A percentile compares a stretch with the other conserved stretches of the same genome.
Conservation (phyloP, 2,329 filamentous ascomycete genomes). For the Colletotrichum camelliae region DNA sequence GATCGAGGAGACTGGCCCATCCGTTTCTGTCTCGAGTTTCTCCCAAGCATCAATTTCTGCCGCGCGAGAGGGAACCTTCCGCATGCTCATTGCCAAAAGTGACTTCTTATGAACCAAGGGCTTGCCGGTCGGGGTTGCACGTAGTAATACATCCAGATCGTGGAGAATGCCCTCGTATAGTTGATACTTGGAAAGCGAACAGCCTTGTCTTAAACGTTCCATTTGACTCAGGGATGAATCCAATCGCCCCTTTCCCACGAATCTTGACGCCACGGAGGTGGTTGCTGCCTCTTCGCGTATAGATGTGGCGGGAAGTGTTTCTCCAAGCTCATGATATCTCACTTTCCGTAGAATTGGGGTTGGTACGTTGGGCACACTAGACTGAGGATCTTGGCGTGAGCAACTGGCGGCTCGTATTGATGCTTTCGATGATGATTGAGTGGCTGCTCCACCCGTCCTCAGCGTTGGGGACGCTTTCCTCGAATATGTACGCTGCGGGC, state of each 20-base stretch:
- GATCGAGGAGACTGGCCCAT: conserved; percentile 38
- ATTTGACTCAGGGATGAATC: not conserved
- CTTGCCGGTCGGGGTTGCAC: conserved; percentile 24
- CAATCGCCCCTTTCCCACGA: not conserved
- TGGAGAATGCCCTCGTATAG: conserved; percentile 38
- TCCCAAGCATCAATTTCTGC: conserved; percentile 49
- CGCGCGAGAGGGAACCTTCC: conserved; percentile 53
- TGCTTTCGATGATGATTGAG: not conserved
- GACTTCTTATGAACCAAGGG: conserved; percentile 32
- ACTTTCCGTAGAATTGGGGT: conserved; percentile 16
- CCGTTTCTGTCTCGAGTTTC: conserved; percentile 39
- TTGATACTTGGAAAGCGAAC: conserved; percentile 29
- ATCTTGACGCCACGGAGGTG: not conserved
- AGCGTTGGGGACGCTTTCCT: not conserved
- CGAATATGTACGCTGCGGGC: conserved; percentile 20
- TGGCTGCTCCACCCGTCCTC: not conserved
- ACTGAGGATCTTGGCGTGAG: not conserved
- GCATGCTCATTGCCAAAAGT: conserved; percentile 54
- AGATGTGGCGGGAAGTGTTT: not conserved
- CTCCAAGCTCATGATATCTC: not conserved
- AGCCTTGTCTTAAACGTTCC: conserved; percentile 6
- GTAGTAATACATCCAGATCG: conserved; percentile 34
- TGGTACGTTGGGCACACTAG: not conserved
- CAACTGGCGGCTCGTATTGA: not conserved
- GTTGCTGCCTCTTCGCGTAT: not conserved